Evolutionary conservation across 768 basidiomycete species (phyloP).

Genomic region (Suillus placidus): DNA sequence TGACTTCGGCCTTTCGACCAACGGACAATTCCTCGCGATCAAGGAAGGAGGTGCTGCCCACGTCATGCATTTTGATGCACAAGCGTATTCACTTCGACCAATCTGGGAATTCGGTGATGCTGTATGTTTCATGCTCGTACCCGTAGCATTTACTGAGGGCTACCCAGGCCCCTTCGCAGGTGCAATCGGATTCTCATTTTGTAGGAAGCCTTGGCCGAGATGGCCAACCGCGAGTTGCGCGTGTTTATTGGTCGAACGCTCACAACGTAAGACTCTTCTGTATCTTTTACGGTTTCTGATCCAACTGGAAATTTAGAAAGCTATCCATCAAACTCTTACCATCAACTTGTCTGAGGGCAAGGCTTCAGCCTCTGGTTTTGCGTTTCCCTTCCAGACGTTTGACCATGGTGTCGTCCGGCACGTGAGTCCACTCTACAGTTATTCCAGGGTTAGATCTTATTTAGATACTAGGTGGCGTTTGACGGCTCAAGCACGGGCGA

Average conservation of each 20-base stretch:
- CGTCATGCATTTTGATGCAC: slow-evolving; percentile 53
- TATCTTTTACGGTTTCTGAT: neutral
- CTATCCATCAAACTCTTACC: slow-evolving; percentile 53
- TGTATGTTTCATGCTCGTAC: slow-evolving; percentile 37
- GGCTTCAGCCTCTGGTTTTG: slow-evolving; percentile 52
- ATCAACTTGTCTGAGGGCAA: slow-evolving; percentile 48
- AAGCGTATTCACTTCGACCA: slow-evolving; percentile 39
- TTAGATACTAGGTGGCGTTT: slow-evolving; percentile 47
- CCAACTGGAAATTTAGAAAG: slow-evolving; percentile 44
- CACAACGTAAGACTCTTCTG: slow-evolving; percentile 46
- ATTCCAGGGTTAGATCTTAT: slow-evolving; percentile 8
- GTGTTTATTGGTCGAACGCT: slow-evolving; percentile 67
- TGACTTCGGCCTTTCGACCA: slow-evolving; percentile 59
- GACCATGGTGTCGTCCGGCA: slow-evolving; percentile 70
- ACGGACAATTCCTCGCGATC: slow-evolving; percentile 53
- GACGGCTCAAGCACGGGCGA: slow-evolving; percentile 48
- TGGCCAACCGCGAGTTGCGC: slow-evolving; percentile 57
- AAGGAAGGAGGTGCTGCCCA: slow-evolving; percentile 56
- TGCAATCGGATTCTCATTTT: neutral
- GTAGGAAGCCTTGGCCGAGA: slow-evolving; percentile 43
- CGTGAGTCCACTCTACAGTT: slow-evolving; percentile 42
- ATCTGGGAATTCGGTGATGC: slow-evolving; percentile 61
- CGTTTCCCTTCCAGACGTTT: slow-evolving; percentile 66
- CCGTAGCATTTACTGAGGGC: slow-evolving; percentile 35
- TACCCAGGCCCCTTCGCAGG: neutral